These are phyloP conservation scores for Coemansia furcata DNA, from an alignment of 192 early-diverging fungal species.

Conservation along the genomic window DNA sequence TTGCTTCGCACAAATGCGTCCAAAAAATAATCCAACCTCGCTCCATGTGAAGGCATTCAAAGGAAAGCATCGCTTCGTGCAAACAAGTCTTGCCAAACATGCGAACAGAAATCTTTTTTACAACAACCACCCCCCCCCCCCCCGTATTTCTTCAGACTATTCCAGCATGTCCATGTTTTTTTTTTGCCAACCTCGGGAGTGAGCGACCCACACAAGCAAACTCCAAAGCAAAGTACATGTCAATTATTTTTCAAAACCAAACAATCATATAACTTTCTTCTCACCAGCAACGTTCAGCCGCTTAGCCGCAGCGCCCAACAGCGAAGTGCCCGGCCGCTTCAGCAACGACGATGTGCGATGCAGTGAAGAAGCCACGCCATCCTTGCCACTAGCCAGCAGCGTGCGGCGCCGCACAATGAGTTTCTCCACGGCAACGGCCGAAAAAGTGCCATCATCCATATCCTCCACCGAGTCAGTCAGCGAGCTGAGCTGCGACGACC, in stretches of 20 bases:
- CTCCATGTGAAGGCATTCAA: too few species aligned
- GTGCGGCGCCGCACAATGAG: constrained; percentile 42
- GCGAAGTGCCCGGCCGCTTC: constrained; percentile 27
- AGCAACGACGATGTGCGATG: constrained; percentile 6
- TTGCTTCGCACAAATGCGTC: too few species aligned
- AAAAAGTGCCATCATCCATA: constrained; percentile 18
- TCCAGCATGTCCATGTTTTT: too few species aligned
- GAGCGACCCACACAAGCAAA: too few species aligned
- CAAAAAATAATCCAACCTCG: too few species aligned
- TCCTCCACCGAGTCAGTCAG: background rate
- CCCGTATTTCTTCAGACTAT: too few species aligned
- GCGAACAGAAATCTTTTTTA: too few species aligned
- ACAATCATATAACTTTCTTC: background rate
- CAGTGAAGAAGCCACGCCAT: background rate
- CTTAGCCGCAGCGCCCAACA: constrained; percentile 3
- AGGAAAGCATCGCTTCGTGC: too few species aligned
- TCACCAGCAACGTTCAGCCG: background rate
- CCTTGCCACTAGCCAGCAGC: background rate
- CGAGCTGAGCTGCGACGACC: constrained; percentile 4
- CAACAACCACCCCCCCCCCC: too few species aligned
- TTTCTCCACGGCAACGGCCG: constrained; percentile 34
- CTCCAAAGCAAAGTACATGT: background rate
- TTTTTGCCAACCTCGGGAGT: too few species aligned
- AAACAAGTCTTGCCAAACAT: too few species aligned
- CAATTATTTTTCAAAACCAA: background rate